Evolutionary conservation across 1,284 basidiomycete species (phyloP).

Genomic region (Puccinia novopanici): DNA sequence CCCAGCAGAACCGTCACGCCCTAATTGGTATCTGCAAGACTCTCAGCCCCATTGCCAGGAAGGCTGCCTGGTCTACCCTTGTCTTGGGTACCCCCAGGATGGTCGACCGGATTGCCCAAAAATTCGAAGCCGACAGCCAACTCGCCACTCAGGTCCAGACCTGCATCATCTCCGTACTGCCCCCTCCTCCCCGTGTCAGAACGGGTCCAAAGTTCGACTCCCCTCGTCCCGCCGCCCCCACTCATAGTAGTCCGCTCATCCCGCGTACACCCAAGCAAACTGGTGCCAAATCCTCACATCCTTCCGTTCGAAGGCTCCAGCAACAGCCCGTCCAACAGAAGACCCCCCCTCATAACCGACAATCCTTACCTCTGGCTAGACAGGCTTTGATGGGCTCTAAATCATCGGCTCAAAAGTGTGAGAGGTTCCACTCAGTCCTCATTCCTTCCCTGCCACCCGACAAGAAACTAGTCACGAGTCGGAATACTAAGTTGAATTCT

Average conservation of each 20-base stretch:
- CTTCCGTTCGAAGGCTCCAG: background rate
- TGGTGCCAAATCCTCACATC: background rate
- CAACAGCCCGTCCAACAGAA: background rate
- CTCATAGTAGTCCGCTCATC: background rate
- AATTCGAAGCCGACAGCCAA: slow-evolving; percentile 20
- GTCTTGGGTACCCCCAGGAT: slow-evolving; percentile 6
- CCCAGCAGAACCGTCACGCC: slow-evolving; percentile 29
- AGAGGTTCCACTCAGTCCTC: slow-evolving; percentile 37
- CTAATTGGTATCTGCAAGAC: slow-evolving; percentile 18
- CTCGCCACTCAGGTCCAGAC: slow-evolving; percentile 12
- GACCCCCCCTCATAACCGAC: background rate
- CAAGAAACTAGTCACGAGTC: slow-evolving; percentile 24
- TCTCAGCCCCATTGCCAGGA: slow-evolving; percentile 18
- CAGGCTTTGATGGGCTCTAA: background rate
- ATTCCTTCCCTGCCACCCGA: slow-evolving; percentile 18
- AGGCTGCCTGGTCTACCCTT: slow-evolving; percentile 30
- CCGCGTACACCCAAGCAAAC: background rate
- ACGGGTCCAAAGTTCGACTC: background rate
- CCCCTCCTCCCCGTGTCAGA: background rate
- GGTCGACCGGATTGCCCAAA: slow-evolving; percentile 26
- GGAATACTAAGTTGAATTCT: slow-evolving; percentile 44
- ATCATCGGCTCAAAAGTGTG: slow-evolving; percentile 22
- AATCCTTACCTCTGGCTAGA: slow-evolving; percentile 12
- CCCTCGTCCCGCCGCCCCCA: background rate
- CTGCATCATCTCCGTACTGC: slow-evolving; percentile 14